Base-by-base conservation (phyloP, 768 basidiomycete species). In the Suillus spraguei region DNA sequence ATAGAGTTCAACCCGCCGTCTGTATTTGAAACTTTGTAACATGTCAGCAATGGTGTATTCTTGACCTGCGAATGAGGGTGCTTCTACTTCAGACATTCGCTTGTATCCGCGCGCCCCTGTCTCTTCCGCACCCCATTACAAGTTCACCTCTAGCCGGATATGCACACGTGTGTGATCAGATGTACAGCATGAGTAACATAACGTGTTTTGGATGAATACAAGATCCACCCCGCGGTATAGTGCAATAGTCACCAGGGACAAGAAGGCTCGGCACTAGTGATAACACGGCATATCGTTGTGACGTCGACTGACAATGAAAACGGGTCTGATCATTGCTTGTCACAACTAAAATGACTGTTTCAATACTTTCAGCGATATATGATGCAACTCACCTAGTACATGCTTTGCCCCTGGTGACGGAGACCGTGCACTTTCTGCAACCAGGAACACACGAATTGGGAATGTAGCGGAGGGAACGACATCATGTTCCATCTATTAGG, bases 211-310 rank as follows among this genome's bases (percentile, higher is more conserved):
- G 32, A 16, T 1, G 50, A 5, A 32, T 32, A 16, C 46, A 24
- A 47, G 46, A 47, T 47, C 17, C 54, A n/a, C 4, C 24, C 22
- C 22, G 17, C 38, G 17, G 22, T 28, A 17, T 7, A 4, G 13
- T 24, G 8, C 38, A 36, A 16, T 38, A 56, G 52, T 56, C 55
- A 56, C 55, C 55, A 58, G 55, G 38, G 38, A 41, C 55, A 28
- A 24, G 36, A 56, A 36, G 55, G 4, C 22, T 41, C 24, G 55
- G 55, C 36, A 38, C n/a, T 13, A 46, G 22, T 32, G 49, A 52
- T 32, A 10, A 50, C 9, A 28, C 16, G 22, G 38, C 24, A 4
- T 28, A 28, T 28, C 28, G 4, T 28, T 28, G 28, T 28, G 28
- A 28, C 24, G 28, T 58, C 5, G 22, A 39, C 11, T 58, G 3